These are phyloP conservation scores for Phytophthora quininea DNA, from an alignment of 352 stramenopile genomes.

Conservation along the genomic window DNA sequence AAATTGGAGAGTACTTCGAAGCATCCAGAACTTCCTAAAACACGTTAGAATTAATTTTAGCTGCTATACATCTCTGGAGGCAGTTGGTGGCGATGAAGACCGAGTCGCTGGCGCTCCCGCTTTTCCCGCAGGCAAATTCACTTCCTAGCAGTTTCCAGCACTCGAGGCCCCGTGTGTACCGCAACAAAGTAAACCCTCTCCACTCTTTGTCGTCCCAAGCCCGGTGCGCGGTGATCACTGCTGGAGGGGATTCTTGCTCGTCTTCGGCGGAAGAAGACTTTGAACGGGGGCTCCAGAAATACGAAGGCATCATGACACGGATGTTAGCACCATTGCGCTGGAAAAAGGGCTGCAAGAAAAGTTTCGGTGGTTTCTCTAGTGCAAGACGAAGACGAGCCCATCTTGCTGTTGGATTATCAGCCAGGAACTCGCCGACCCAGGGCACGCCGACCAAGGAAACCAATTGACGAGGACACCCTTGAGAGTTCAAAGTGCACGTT, in stretches of 20 bases:
- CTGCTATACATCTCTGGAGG: slow-evolving; percentile 1
- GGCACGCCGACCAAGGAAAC: slow-evolving; percentile 3
- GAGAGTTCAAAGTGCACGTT: slow-evolving; percentile 14
- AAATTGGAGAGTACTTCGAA: no score
- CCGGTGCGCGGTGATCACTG: slow-evolving; percentile 52
- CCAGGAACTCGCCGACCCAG: slow-evolving; percentile 22
- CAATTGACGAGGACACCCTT: slow-evolving; percentile 5
- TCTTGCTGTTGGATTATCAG: slow-evolving; percentile 54
- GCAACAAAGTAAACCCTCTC: slow-evolving; percentile 34
- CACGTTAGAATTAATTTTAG: slow-evolving; percentile 7
- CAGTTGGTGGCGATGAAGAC: background rate
- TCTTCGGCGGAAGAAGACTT: slow-evolving; percentile 10
- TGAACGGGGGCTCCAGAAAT: background rate
- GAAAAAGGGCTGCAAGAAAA: slow-evolving; percentile 43
- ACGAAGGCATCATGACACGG: slow-evolving; percentile 1
- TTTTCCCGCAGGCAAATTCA: slow-evolving; percentile 47
- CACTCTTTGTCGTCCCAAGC: slow-evolving; percentile 36
- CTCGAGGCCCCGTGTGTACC: slow-evolving; percentile 61
- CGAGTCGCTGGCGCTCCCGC: slow-evolving; percentile 1
- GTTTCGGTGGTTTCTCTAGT: slow-evolving; percentile 53
- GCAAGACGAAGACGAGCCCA: slow-evolving; percentile 48
- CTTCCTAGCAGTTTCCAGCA: slow-evolving; percentile 68
- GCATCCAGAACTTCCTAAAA: slow-evolving; percentile 1
- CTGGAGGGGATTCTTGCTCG: slow-evolving; percentile 6
- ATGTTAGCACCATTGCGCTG: slow-evolving; percentile 8